Evolutionary conservation across 108 stramenopile species (phyloP), one percentile per base, ranked within the genome.

Genomic region (Cyclotella sp.): DNA sequence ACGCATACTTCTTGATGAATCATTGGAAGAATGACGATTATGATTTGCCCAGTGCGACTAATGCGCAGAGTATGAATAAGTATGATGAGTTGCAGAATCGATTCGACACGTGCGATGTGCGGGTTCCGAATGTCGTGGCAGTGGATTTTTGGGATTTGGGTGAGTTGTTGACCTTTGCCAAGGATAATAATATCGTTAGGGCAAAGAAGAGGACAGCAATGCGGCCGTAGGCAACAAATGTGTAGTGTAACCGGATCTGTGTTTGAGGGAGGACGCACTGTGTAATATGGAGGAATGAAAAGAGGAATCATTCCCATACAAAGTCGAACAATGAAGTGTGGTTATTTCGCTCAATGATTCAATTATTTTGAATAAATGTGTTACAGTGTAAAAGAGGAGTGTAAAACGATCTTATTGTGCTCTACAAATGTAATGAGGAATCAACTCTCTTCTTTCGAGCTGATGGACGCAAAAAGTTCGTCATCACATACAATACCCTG

Each of bases 91-190:
- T 85, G 51, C n/a, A 64, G 39, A 45, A 67, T 2, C 51, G 88
- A 46, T 59, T 93, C 9, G 53, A 66, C 8, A 47, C 73, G 18
- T 93, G 91, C 54, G 18, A 59, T 3, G 85, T 73, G 64, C 64
- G 47, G 45, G 26, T 26, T 44, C 76, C 71, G 34, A 89, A 86
- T 70, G 43, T 86, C 7, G 13, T 93, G 0, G 77, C 83, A 11
- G 81, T 87, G 13, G 88, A 93, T 51, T 93, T 87, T 69, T 93
- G 91, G 91, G 54, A 70, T 54, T 66, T 76, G 40, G 91, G 91
- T 3, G 82, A 85, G 15, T 44, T 88, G 19, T 68, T 85, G 24
- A 59, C 75, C 29, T 65, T 88, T 30, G 86, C 84, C 9, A 79
- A 88, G 44, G 84, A 86, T 51, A 67, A 60, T 18, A 91, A 89